Evolutionary conservation across 306 rosid genomes (phyloP).

Genomic region (Macrotyloma uniflorum): DNA sequence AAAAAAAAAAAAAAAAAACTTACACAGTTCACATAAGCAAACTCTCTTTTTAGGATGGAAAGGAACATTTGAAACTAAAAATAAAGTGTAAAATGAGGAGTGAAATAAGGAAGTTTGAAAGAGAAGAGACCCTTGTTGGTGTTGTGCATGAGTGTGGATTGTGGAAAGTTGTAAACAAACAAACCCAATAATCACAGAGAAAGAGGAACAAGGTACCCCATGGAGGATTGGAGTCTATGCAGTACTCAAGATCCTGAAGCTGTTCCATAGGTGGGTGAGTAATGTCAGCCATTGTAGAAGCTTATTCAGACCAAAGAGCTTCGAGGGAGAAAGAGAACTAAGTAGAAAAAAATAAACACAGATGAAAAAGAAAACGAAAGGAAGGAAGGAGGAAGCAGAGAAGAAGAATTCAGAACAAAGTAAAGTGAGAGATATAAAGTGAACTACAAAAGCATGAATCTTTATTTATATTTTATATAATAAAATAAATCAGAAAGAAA

Average conservation of each 20-base stretch:
- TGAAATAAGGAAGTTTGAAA: background rate
- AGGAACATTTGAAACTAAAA: background rate
- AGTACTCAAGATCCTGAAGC: slow-evolving; percentile 86
- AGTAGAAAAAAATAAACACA: background rate
- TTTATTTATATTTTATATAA: background rate
- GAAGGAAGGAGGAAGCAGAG: slow-evolving; percentile 16
- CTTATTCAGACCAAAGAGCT: slow-evolving; percentile 40
- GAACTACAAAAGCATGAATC: slow-evolving; percentile 42
- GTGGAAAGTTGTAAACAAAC: background rate
- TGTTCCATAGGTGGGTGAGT: slow-evolving; percentile 85
- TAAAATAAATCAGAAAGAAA: background rate
- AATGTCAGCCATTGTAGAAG: slow-evolving; percentile 74
- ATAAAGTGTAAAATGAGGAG: slow-evolving; percentile 12
- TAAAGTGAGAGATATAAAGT: slow-evolving; percentile 58
- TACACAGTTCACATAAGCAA: background rate
- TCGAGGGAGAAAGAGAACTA: slow-evolving; percentile 34
- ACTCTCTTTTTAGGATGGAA: background rate
- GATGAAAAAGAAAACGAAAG: background rate
- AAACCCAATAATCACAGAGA: background rate
- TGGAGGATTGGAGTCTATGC: slow-evolving; percentile 87
- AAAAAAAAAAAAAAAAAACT: background rate
- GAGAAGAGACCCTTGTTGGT: slow-evolving; percentile 15
- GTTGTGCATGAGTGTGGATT: background rate
- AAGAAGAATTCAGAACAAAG: slow-evolving; percentile 44
- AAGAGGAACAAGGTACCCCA: slow-evolving; percentile 60